Evolutionary conservation across 306 rosid species (phyloP).

Genomic region (Pueraria montana): DNA sequence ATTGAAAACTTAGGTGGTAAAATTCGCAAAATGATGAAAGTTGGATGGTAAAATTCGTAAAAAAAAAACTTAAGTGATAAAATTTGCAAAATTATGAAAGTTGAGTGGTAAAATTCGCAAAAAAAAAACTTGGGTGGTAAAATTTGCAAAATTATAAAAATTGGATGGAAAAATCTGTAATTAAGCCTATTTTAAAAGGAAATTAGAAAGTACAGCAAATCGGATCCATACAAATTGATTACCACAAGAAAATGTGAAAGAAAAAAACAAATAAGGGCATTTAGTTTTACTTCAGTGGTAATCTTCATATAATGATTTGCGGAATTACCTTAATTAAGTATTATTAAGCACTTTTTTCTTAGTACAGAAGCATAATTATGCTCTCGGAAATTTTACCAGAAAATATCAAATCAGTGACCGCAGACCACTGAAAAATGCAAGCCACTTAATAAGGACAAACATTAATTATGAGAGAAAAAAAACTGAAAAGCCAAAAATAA

Average conservation of each 20-base stretch:
- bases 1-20: no score
- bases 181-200: conserved; percentile 26
- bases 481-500: background rate
- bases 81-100: no score
- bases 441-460: conserved; percentile 55
- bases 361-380: conserved; percentile 57
- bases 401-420: conserved; percentile 36
- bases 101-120: no score
- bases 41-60: no score
- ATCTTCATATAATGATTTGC: conserved; percentile 59
- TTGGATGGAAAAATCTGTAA: no score
- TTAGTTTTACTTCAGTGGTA: conserved; percentile 52
- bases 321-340: conserved; percentile 44
- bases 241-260: conserved; percentile 30
- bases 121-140: no score
- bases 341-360: conserved; percentile 46
- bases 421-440: conserved; percentile 44
- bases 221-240: conserved; percentile 50
- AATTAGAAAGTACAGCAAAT: conserved; percentile 39
- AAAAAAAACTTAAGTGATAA: no score
- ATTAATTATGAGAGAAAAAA: conserved; percentile 54
- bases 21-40: no score
- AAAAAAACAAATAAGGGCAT: conserved; percentile 1
- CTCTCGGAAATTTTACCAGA: conserved; percentile 44
- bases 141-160: no score